These are phyloP conservation scores for Brasenia schreberi DNA, from an alignment of 164 flowering plant genomes.

Conservation along the genomic window DNA sequence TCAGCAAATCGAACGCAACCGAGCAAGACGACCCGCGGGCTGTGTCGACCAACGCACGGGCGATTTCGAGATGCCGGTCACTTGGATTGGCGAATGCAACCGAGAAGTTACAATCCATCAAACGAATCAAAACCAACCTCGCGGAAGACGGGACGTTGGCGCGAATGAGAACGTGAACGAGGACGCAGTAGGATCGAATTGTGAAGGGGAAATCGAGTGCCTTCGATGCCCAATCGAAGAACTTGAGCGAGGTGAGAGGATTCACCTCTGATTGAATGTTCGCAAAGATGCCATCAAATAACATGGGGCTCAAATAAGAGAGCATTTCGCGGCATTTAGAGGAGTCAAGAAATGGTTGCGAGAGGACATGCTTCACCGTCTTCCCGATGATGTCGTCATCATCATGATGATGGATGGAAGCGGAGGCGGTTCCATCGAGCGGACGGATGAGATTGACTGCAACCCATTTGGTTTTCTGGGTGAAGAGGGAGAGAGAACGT, in stretches of 20 bases:
- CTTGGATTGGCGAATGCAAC: constrained; percentile 11
- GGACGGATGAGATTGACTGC: background rate
- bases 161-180: constrained; percentile 37
- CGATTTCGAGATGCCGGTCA: constrained; percentile 32
- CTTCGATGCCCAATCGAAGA: constrained; percentile 40
- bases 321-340: constrained; percentile 24
- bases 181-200: constrained; percentile 41
- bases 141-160: constrained; percentile 32
- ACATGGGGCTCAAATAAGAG: constrained; percentile 22
- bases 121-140: constrained; percentile 44
- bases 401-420: background rate
- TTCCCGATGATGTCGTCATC: constrained; percentile 7
- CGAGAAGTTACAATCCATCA: constrained; percentile 49
- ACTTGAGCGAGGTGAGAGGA: constrained; percentile 41
- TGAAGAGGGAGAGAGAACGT: background rate
- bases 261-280: constrained; percentile 19
- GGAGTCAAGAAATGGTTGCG: constrained; percentile 30
- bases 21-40: background rate
- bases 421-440: background rate
- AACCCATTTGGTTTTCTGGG: background rate
- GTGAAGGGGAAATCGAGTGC: constrained; percentile 29
- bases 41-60: constrained; percentile 7
- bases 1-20: constrained; percentile 32
- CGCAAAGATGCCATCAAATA: constrained; percentile 34
- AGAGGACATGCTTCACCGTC: constrained; percentile 33